Conservation (phyloP, 2,329 filamentous ascomycete species). For the Thielaviopsis punctulata region DNA sequence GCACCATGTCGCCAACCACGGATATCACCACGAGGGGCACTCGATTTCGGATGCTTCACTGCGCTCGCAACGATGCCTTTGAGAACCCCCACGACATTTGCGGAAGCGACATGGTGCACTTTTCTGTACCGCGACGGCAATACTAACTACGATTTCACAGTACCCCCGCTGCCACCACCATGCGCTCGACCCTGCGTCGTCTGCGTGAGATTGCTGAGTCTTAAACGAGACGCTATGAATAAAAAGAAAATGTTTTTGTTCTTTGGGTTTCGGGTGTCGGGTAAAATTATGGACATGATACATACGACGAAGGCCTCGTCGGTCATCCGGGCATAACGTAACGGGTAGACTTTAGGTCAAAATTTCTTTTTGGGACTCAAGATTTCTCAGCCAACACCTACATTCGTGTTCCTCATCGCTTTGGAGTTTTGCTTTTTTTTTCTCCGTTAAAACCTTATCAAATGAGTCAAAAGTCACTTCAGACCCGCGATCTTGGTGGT, state of each 20-base stretch:
- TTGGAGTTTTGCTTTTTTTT: conserved; percentile 1
- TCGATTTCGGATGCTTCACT: not conserved
- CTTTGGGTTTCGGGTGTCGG: conserved; percentile 8
- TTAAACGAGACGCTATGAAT: conserved; percentile 32
- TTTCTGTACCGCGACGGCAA: not conserved
- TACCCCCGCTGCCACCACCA: conserved; percentile 82
- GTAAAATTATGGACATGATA: conserved; percentile 11
- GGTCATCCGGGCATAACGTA: conserved; percentile 12
- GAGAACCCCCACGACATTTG: not conserved
- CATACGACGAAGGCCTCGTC: conserved; percentile 8
- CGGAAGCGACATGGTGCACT: not conserved
- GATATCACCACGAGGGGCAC: not conserved
- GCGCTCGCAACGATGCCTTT: not conserved
- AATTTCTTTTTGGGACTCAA: conserved; percentile 12
- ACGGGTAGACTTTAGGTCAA: conserved; percentile 12
- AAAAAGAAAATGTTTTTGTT: conserved; percentile 13
- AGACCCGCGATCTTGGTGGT: not conserved
- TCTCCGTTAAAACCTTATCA: not conserved
- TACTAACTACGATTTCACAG: conserved; percentile 29
- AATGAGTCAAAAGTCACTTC: not conserved
- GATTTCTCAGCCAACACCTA: conserved; percentile 3
- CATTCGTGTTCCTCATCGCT: conserved; percentile 1
- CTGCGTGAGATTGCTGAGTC: conserved; percentile 95
- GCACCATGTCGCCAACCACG: not conserved
- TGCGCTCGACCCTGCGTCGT: conserved; percentile 90